Evolutionary conservation across 345 rosid genomes (phyloP), one percentile per base, ranked within the genome.

Genomic region (Draba incana): DNA sequence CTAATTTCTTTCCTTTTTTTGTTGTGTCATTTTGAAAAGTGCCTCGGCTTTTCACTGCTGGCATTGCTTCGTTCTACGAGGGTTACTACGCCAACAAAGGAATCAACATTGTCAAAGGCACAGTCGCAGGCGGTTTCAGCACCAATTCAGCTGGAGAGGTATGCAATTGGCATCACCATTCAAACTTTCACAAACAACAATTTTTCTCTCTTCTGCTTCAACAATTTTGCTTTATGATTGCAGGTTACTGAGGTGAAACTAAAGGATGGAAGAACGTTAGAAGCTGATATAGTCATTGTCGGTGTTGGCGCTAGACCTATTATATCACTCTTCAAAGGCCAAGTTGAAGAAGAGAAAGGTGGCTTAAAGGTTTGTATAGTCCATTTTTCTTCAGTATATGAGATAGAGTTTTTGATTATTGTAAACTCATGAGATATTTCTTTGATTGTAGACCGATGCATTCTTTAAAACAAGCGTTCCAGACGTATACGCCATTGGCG

Each of bases 231-330:
- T 9, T 46, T 10, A 53, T 44, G 41, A 44, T 62, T 70, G 68
- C 69, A 71, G 79, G 75, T 76, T 15, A 87, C 80, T 75, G 92
- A 89, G 70, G 99, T 94, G 70, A 70, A 82, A 50, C 58, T 94
- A 41, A 91, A 86, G 83, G 99, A 94, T 47, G 97, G 96, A 37
- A 81, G 90, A 66, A 91, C 80, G 7, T 71, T 91, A 79, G 92
- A 86, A 79, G 98, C 95, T 42, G 95, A 94, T 78, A 89, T 94
- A 47, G 99, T 91, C 49, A 84, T 94, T 31, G 96, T 91, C 16
- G 99, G 99, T 71, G 97, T 94, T 24, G 99, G 99, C 33, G 99
- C 84, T 61, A 86, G 93, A 75, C 95, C 98, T 12, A 87, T 91
- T 52, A 74, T 59, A 37, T 33, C 84, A 35, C 78, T 91, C 62